Conservation (phyloP, 2,329 filamentous ascomycete genomes). For the Elsinoe australis region DNA sequence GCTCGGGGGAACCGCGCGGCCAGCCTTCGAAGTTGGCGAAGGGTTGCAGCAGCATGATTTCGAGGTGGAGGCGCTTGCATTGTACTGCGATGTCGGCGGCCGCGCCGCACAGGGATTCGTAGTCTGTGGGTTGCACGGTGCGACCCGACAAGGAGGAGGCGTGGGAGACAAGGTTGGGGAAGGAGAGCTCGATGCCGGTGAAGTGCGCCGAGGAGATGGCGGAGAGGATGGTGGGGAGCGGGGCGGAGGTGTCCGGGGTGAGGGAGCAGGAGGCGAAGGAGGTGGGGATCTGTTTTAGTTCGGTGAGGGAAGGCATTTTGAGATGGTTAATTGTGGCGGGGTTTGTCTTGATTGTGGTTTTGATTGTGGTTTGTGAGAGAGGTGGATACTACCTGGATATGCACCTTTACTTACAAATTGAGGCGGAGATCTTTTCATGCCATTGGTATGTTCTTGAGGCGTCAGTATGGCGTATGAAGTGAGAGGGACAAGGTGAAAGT, state of each 20-base stretch:
- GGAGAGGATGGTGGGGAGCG: conserved; percentile 52
- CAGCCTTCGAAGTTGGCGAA: conserved; percentile 74
- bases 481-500: neutral
- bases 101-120: conserved; percentile 48
- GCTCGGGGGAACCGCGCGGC: conserved; percentile 49
- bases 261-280: conserved; percentile 53
- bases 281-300: conserved; percentile 38
- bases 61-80: conserved; percentile 48
- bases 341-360: neutral
- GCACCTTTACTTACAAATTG: too few relatives aligned
- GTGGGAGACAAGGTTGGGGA: conserved; percentile 63
- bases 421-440: too few relatives aligned
- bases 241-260: conserved; percentile 41
- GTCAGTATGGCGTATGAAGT: neutral
- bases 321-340: too few relatives aligned
- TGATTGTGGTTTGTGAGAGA: neutral
- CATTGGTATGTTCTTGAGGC: too few relatives aligned
- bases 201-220: conserved; percentile 61
- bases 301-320: conserved; percentile 31
- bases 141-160: conserved; percentile 42
- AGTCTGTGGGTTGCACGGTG: conserved; percentile 52
- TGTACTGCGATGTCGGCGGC: conserved; percentile 49
- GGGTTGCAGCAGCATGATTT: conserved; percentile 65
- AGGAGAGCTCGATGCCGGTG: conserved; percentile 62
- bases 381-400: neutral